Evolutionary conservation across 2,329 filamentous ascomycete genomes (phyloP).

Genomic region (Fusarium euwallaceae): DNA sequence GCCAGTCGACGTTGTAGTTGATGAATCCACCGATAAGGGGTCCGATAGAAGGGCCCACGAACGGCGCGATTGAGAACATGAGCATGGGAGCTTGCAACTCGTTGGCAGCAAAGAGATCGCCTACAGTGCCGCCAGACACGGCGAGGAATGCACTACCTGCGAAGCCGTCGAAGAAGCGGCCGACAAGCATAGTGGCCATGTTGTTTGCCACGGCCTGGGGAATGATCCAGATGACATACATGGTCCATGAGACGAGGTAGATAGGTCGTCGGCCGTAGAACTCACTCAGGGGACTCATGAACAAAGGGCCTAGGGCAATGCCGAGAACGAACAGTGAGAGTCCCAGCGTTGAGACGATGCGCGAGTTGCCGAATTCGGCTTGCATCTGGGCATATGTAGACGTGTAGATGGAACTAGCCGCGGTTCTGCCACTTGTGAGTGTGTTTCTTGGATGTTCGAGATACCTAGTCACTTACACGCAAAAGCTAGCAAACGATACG

Average conservation of each 20-base stretch:
- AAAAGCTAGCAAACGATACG: slow-evolving; percentile 79
- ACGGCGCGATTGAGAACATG: slow-evolving; percentile 77
- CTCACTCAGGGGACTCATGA: slow-evolving; percentile 75
- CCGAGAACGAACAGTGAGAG: slow-evolving; percentile 87
- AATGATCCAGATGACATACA: slow-evolving; percentile 85
- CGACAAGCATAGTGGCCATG: slow-evolving; percentile 82
- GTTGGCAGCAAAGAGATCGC: slow-evolving; percentile 78
- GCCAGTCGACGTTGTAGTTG: slow-evolving; percentile 79
- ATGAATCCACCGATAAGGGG: slow-evolving; percentile 83
- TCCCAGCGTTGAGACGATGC: slow-evolving; percentile 82
- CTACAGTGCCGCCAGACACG: slow-evolving; percentile 88
- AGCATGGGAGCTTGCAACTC: slow-evolving; percentile 87
- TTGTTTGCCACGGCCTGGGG: slow-evolving; percentile 86
- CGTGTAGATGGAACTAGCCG: slow-evolving; percentile 89
- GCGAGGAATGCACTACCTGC: slow-evolving; percentile 76
- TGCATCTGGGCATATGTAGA: slow-evolving; percentile 84
- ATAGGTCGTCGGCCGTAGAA: slow-evolving; percentile 88
- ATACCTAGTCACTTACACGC: slow-evolving; percentile 74
- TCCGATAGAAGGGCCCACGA: slow-evolving; percentile 71
- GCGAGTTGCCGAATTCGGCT: slow-evolving; percentile 78
- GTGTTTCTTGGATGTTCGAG: background rate
- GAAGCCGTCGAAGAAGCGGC: slow-evolving; percentile 82
- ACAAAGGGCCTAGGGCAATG: slow-evolving; percentile 72
- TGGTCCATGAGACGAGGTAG: slow-evolving; percentile 79
- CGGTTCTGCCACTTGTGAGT: slow-evolving; percentile 69